Evolutionary conservation across 768 basidiomycete species (phyloP).

Genomic region (Russula vinacea): DNA sequence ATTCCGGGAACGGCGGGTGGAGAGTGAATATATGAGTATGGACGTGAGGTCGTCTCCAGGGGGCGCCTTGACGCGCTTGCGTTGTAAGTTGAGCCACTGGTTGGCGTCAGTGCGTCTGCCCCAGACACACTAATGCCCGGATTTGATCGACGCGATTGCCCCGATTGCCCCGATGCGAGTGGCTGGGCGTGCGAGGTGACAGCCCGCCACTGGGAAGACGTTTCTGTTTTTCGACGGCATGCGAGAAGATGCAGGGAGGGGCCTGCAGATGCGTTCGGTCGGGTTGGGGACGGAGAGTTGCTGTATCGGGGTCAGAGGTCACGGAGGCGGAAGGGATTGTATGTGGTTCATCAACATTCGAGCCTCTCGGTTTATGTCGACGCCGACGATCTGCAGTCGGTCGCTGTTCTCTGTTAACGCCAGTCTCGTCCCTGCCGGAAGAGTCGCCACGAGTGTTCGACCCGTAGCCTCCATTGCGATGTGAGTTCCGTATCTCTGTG

Average conservation of each 20-base stretch:
- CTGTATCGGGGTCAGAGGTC: background rate
- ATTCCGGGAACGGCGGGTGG: constrained; percentile 74
- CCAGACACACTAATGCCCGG: constrained; percentile 11
- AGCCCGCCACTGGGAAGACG: background rate
- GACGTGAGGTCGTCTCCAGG: constrained; percentile 69
- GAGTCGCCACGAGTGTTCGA: background rate
- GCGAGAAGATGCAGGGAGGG: constrained; percentile 1
- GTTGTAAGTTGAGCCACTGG: background rate
- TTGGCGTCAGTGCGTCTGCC: background rate
- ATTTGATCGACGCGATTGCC: constrained; percentile 21
- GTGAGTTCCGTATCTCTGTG: constrained; percentile 6
- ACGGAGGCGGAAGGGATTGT: background rate
- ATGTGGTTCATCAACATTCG: background rate
- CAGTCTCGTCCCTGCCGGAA: background rate
- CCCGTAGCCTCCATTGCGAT: constrained; percentile 3
- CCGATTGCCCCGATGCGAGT: background rate
- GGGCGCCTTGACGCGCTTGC: constrained; percentile 17
- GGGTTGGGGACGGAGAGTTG: constrained; percentile 1
- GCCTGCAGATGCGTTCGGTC: background rate
- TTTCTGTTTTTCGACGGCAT: background rate
- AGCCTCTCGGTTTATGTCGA: constrained; percentile 6
- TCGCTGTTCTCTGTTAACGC: constrained; percentile 6
- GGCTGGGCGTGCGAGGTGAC: background rate
- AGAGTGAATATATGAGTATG: constrained; percentile 60
- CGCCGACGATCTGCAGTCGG: constrained; percentile 5